Evolutionary conservation across 2,329 filamentous ascomycete genomes (phyloP).

Genomic region (Neofusicoccum parvum): DNA sequence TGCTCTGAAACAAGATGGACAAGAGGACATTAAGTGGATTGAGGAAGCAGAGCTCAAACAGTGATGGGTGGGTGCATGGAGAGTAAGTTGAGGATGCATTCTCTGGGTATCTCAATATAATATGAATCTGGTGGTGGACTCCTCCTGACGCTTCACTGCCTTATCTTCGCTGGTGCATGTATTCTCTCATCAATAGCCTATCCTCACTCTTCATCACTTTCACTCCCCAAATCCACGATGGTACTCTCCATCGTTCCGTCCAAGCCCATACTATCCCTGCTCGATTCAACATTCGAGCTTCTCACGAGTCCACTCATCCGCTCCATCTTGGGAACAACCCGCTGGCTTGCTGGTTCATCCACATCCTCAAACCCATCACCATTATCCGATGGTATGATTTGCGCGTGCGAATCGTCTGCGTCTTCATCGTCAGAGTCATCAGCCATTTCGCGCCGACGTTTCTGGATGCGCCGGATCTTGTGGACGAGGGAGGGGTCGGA

Average conservation of each 20-base stretch:
- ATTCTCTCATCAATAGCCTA: no score
- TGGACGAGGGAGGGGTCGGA: constrained; percentile 36
- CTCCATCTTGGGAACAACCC: constrained; percentile 16
- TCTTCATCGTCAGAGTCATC: constrained; percentile 33
- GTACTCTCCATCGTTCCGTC: constrained; percentile 3
- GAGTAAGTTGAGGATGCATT: neutral
- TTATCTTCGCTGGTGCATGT: no score
- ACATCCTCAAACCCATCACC: constrained; percentile 2
- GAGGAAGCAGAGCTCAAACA: neutral
- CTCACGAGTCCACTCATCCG: neutral
- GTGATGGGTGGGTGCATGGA: neutral
- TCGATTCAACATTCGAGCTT: neutral
- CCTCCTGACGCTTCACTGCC: neutral
- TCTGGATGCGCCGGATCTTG: constrained; percentile 41
- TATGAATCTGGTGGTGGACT: neutral
- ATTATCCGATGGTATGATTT: constrained; percentile 4
- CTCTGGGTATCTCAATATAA: constrained; percentile 4
- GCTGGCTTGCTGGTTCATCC: neutral
- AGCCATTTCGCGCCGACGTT: constrained; percentile 28
- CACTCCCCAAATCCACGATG: constrained; percentile 13
- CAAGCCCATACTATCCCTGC: neutral
- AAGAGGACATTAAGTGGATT: neutral
- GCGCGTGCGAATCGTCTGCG: constrained; percentile 24
- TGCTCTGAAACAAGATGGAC: neutral
- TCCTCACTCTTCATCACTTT: neutral